Base-by-base conservation (phyloP, 192 early-diverging fungal genomes). In the Umbelopsis ramanniana region DNA sequence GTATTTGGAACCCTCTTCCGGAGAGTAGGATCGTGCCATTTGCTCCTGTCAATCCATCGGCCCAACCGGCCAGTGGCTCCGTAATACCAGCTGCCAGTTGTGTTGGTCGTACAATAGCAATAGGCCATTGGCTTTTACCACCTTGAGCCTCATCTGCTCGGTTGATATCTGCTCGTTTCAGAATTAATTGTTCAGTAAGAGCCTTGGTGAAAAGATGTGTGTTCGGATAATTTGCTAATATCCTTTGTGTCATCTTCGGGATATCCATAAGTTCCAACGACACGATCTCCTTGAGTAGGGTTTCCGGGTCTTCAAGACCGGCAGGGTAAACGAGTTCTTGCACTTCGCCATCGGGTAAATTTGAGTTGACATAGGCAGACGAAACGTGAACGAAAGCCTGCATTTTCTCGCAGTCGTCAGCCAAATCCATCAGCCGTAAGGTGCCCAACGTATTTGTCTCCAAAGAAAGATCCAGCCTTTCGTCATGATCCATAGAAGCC, bases 171-270 rank as follows among this genome's bases (percentile, higher is more conserved):
- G 73, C 72, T 43, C 83, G 72, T 22, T 83, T 81, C 40, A 78
- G 52, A 45, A 86, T 80, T 47, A 86, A 45, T 46, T 84, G 81
- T 26, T 86, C 85, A 10, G 83, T 83, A 35, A 86, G 48, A 7
- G 79, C 73, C 52, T 86, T 86, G 4, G 85, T 81, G 68, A 86
- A 86, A 0, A 81, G 81, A 45, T 86, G 84, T 0, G 83, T 84
- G 48, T 82, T 86, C 37, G 85, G 85, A 69, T 86, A 86, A 21
- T 73, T 23, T 17, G 23, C 26, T 37, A 77, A 43, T 52, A 81
- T 74, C 6, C 75, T 72, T 22, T 81, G 79, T 1, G 79, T 81
- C 72, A 76, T 76, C 46, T 80, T 80, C 1, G 79, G 74, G 24
- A 80, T 80, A 43, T 80, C 79, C 48, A 73, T 71, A 29, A 81